These are phyloP conservation scores for Phyllosticta paracitricarpa DNA, from an alignment of 2,329 filamentous ascomycete species.

Conservation along the genomic window DNA sequence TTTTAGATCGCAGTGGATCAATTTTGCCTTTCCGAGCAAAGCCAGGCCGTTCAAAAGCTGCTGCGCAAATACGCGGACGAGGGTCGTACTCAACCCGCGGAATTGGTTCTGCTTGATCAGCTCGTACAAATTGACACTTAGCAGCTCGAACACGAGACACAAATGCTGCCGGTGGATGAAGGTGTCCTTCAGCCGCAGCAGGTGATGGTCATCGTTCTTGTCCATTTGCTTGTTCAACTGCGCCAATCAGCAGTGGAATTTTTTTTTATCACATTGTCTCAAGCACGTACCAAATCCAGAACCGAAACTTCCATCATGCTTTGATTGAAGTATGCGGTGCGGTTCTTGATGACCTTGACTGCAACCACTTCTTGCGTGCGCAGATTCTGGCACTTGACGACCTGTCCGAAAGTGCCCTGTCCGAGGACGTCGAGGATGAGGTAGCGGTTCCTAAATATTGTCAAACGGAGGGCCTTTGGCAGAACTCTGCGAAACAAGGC, in stretches of 20 bases:
- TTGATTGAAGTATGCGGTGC: slow-evolving; percentile 98
- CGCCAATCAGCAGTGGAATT: slow-evolving; percentile 15
- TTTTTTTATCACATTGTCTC: not conserved
- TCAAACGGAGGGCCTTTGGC: slow-evolving; percentile 13
- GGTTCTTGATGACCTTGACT: slow-evolving; percentile 98
- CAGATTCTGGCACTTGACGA: slow-evolving; percentile 97
- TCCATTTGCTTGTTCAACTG: slow-evolving; percentile 96
- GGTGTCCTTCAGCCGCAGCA: slow-evolving; percentile 88
- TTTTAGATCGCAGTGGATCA: slow-evolving; percentile 97
- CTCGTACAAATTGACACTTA: slow-evolving; percentile 97
- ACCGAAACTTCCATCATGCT: slow-evolving; percentile 99
- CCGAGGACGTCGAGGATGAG: slow-evolving; percentile 94
- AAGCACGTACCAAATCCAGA: slow-evolving; percentile 64
- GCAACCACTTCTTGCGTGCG: slow-evolving; percentile 98
- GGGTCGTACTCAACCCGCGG: slow-evolving; percentile 87
- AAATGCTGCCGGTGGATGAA: slow-evolving; percentile 97
- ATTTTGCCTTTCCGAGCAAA: slow-evolving; percentile 84
- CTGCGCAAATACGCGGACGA: slow-evolving; percentile 95
- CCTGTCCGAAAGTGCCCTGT: slow-evolving; percentile 95
- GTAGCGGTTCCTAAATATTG: slow-evolving; percentile 65
- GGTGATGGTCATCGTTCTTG: slow-evolving; percentile 97
- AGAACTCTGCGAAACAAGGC: not conserved
- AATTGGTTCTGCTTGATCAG: slow-evolving; percentile 99
- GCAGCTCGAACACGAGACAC: slow-evolving; percentile 82
- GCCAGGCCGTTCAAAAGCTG: slow-evolving; percentile 89